Percentiles rank a stretch among this genome's conserved stretches.
phyloP scores from a whole-genome alignment of 768 basidiomycete species.

The Mycena rosella region DNA sequence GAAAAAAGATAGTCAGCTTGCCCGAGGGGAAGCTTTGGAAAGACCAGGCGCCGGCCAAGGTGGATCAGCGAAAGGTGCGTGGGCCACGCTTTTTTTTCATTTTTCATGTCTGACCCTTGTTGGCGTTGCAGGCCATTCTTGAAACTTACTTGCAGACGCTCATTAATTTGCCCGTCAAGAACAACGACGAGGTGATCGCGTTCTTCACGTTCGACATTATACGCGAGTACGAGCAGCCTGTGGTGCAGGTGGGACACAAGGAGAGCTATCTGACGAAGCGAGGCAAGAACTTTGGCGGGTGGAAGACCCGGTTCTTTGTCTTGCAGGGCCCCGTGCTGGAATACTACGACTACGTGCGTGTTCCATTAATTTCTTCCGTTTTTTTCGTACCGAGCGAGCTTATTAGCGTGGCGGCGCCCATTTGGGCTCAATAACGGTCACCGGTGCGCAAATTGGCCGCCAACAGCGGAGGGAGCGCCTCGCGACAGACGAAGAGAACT shows the following conservation, averaged over 20 bases:
- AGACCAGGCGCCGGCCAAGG: constrained; percentile 96
- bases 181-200: constrained; percentile 89
- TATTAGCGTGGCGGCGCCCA: constrained; percentile 89
- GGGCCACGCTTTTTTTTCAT: constrained; percentile 7
- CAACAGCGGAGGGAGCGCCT: constrained; percentile 79
- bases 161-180: constrained; percentile 84
- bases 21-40: constrained; percentile 97
- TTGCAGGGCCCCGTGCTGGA: constrained; percentile 91
- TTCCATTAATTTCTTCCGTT: constrained; percentile 22
- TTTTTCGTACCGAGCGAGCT: constrained; percentile 29
- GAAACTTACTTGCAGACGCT: constrained; percentile 90
- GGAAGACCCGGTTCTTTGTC: constrained; percentile 97
- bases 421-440: constrained; percentile 90
- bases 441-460: constrained; percentile 96
- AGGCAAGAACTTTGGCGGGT: constrained; percentile 97
- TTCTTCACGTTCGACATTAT: constrained; percentile 95
- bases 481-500: constrained; percentile 83
- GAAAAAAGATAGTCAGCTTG: constrained; percentile 82
- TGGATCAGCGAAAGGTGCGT: constrained; percentile 94
- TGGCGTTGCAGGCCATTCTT: constrained; percentile 67
- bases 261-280: constrained; percentile 97
- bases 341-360: constrained; percentile 96
- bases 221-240: constrained; percentile 79
- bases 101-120: constrained; percentile 15
- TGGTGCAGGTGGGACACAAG: constrained; percentile 87